A percentile compares a stretch with the other conserved stretches of the same genome.
phyloP scores from a whole-genome alignment of 768 basidiomycete genomes.

The Suillus subluteus region DNA sequence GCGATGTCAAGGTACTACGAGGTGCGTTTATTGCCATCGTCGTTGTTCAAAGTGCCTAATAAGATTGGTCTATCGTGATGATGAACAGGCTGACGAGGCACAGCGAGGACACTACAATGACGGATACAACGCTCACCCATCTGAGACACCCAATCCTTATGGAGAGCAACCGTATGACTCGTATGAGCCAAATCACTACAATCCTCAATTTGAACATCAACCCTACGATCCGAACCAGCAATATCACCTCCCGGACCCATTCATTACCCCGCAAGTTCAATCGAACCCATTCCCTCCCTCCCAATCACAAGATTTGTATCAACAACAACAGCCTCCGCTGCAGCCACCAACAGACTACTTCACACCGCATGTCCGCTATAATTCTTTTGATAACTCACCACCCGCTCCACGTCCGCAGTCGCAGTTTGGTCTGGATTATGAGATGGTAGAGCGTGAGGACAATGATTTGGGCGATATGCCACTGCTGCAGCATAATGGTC shows the following conservation, averaged over 20 bases:
- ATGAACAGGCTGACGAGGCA: slow-evolving; percentile 60
- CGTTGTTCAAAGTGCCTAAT: slow-evolving; percentile 5
- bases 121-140: slow-evolving; percentile 57
- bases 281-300: slow-evolving; percentile 18
- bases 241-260: slow-evolving; percentile 44
- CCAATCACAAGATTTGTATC: slow-evolving; percentile 30
- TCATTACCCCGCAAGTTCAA: slow-evolving; percentile 33
- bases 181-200: slow-evolving; percentile 32
- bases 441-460: slow-evolving; percentile 47
- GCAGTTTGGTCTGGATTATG: slow-evolving; percentile 28
- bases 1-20: slow-evolving; percentile 47
- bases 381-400: slow-evolving; percentile 27
- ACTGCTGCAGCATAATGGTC: slow-evolving; percentile 51
- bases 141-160: slow-evolving; percentile 42
- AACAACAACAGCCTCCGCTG: slow-evolving; percentile 31
- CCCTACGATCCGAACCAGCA: slow-evolving; percentile 36
- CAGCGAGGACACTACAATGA: slow-evolving; percentile 70
- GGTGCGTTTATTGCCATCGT: slow-evolving; percentile 28
- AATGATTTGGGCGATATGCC: slow-evolving; percentile 70
- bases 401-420: slow-evolving; percentile 30
- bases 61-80: not conserved
- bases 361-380: slow-evolving; percentile 20
- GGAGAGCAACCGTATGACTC: slow-evolving; percentile 41
- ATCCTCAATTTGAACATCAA: slow-evolving; percentile 38
- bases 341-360: slow-evolving; percentile 20